Base-by-base conservation (phyloP, 2,329 filamentous ascomycete genomes). In the Myriangium duriaei region DNA sequence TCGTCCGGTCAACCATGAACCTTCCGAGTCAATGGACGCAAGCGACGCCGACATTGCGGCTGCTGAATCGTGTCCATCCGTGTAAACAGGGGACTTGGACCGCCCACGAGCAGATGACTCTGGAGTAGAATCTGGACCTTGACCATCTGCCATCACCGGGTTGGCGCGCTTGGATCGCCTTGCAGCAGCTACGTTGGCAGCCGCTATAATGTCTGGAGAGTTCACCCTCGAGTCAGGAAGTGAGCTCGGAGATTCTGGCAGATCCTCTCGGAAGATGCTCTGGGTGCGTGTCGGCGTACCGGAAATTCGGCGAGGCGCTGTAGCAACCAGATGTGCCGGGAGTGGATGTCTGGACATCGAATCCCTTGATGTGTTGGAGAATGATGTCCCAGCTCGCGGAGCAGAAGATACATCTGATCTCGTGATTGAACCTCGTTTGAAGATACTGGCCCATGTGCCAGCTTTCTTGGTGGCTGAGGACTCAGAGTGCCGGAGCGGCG, bases 11-110 rank as follows among this genome's bases (percentile, higher is more conserved):
- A 98, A 76, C 91, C 91, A 98, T 1, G 87, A 95, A 4, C 74
- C 91, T 62, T 98, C 91, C 0, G 87, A 95, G 53, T 95, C 91
- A 42, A 96, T 84, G 0, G 87, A 95, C 2, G 86, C 91, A 12
- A 96, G 69, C 0, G 88, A 96, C 57, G 87, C 80, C 18, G 86
- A 84, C 53, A 86, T 60, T 21, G 55, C 42, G 11, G 40, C 32
- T 16, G 37, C 54, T 13, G 52, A 49, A 14, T 48, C 39, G 14
- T 42, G 10, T 49, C 52, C 24, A 50, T 45, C 50, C 5, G 57
- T 51, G 31, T 52, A 58, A 34, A 59, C 52, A 1, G 63, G 61
- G 7, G 63, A 66, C 33, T 67, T 64, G 18, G 57, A 63, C 31
- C 62, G 58, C 14, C 32, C 35, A 13, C 18, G 16, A 10, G 33